A percentile compares a stretch with the other conserved stretches of the same genome.
These are phyloP conservation scores for Coemansia sp. DNA, from an alignment of 192 early-diverging fungal species.

Conservation along the genomic window DNA sequence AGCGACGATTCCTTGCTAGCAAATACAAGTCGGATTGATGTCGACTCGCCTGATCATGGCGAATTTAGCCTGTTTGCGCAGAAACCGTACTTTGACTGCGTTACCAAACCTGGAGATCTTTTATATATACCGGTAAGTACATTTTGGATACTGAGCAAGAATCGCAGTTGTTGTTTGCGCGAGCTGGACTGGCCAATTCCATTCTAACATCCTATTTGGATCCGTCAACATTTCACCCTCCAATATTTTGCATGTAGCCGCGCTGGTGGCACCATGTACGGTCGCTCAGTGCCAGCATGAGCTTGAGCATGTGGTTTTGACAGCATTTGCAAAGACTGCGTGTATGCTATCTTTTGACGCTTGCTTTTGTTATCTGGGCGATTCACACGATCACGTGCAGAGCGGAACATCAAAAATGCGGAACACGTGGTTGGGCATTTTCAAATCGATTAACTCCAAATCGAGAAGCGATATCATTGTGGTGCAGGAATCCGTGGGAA, in stretches of 20 bases:
- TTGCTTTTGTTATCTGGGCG: too few species aligned
- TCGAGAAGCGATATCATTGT: too few species aligned
- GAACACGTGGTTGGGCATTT: background rate
- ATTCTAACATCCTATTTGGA: background rate
- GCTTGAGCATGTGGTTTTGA: constrained; percentile 90
- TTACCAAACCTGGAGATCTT: constrained; percentile 74
- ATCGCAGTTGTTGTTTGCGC: too few species aligned
- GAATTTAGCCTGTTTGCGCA: constrained; percentile 59
- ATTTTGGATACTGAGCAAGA: background rate
- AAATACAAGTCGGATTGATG: constrained; percentile 80
- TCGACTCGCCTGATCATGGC: constrained; percentile 60
- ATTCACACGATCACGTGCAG: constrained; percentile 3
- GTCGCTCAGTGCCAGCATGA: constrained; percentile 72
- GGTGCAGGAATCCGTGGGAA: background rate
- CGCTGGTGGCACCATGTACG: constrained; percentile 91
- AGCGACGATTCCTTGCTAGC: constrained; percentile 51
- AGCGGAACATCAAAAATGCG: background rate
- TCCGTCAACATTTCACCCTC: too few species aligned
- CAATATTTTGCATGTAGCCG: constrained; percentile 50
- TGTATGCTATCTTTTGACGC: background rate
- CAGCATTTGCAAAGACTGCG: background rate
- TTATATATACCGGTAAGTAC: constrained; percentile 81
- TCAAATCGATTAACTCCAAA: too few species aligned
- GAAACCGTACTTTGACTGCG: constrained; percentile 65
- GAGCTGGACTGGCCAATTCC: too few species aligned